Percentiles rank a stretch among this genome's conserved stretches.
These are phyloP conservation scores for Sarocladium strictum DNA, from an alignment of 2,329 filamentous ascomycete species.

Conservation along the genomic window DNA sequence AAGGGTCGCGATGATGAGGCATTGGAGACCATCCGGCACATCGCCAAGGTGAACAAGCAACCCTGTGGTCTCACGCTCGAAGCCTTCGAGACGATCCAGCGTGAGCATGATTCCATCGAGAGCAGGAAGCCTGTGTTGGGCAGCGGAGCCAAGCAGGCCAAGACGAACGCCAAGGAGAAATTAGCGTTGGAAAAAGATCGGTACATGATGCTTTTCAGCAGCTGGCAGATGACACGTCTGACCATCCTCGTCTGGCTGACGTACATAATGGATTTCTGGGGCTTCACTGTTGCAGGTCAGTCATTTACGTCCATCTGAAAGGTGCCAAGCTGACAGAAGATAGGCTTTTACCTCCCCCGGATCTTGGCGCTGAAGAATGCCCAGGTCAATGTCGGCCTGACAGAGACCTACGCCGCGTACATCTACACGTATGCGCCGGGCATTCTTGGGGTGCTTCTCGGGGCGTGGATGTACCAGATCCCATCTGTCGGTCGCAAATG, in stretches of 20 bases:
- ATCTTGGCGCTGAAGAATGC: constrained; percentile 48
- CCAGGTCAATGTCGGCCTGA: constrained; percentile 33
- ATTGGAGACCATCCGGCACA: constrained; percentile 39
- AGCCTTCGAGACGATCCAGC: constrained; percentile 24
- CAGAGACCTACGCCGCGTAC: constrained; percentile 44
- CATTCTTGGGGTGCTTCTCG: constrained; percentile 43
- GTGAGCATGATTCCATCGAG: constrained; percentile 17
- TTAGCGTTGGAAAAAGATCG: constrained; percentile 15
- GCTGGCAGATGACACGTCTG: constrained; percentile 26
- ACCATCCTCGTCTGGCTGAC: constrained; percentile 31
- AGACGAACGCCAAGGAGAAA: constrained; percentile 15
- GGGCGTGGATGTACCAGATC: constrained; percentile 32
- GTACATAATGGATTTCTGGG: constrained; percentile 33
- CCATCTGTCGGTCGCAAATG: constrained; percentile 32
- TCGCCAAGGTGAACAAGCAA: constrained; percentile 33
- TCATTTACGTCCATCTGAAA: accelerated
- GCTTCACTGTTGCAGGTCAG: constrained; percentile 31
- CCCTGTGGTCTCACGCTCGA: constrained; percentile 29
- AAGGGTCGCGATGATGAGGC: constrained; percentile 39
- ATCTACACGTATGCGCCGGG: constrained; percentile 49
- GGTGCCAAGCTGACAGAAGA: accelerated
- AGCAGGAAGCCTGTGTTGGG: constrained; percentile 15
- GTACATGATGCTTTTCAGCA: constrained; percentile 28
- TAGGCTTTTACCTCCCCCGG: constrained; percentile 37
- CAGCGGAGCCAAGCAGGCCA: constrained; percentile 13